Conservation (phyloP, 805 yeast species). For the Cyberlindnera japonica region DNA sequence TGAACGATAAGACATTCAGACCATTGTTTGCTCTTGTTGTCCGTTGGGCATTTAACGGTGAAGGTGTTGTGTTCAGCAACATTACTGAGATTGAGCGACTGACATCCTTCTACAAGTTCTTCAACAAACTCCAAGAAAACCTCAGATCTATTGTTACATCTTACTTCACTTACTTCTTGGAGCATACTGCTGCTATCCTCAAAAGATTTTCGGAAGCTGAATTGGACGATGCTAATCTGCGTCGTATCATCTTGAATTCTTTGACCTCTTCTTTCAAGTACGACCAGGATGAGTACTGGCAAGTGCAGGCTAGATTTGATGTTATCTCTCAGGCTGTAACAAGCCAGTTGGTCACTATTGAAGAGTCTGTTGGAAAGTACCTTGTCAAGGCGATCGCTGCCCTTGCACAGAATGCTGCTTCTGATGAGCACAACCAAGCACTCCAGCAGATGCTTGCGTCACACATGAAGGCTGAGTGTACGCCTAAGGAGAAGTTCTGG, state of each 20-base stretch:
- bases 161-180: constrained; percentile 82
- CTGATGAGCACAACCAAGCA: constrained; percentile 70
- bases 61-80: constrained; percentile 47
- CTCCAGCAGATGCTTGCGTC: constrained; percentile 61
- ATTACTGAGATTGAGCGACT: constrained; percentile 55
- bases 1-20: constrained; percentile 90
- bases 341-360: constrained; percentile 63
- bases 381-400: constrained; percentile 77
- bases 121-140: constrained; percentile 77
- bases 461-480: constrained; percentile 63
- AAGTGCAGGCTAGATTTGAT: constrained; percentile 79
- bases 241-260: constrained; percentile 71
- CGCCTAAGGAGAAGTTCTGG: constrained; percentile 66
- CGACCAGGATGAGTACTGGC: constrained; percentile 96
- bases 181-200: constrained; percentile 59
- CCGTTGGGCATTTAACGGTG: constrained; percentile 91
- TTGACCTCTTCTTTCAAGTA: constrained; percentile 77
- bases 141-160: constrained; percentile 84
- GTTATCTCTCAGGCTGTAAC: constrained; percentile 59
- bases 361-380: constrained; percentile 72
- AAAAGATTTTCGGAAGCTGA: constrained; percentile 43
- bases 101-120: constrained; percentile 77
- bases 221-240: constrained; percentile 48
- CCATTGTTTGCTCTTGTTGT: constrained; percentile 85
- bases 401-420: constrained; percentile 64